Percentiles rank a stretch among this genome's conserved stretches.
phyloP scores from a whole-genome alignment of 495 filamentous ascomycete species.

The Penicillium roqueforti region DNA sequence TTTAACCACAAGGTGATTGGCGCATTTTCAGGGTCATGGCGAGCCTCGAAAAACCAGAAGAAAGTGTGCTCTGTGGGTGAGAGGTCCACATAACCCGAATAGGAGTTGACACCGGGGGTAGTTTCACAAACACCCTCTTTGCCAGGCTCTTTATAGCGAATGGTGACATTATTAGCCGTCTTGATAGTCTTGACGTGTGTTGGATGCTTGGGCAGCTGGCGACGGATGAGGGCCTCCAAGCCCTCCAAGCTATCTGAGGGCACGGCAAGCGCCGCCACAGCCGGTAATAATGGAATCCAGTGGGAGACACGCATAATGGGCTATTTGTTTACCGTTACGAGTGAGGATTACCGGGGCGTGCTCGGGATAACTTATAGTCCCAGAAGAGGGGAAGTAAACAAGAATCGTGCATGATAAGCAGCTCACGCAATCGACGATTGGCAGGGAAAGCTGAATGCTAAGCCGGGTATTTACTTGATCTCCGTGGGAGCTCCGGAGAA shows the following conservation, averaged over 20 bases:
- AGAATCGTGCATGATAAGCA: background rate
- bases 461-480: conserved; percentile 1
- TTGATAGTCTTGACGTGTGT: conserved; percentile 54
- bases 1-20: conserved; percentile 52
- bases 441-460: no score
- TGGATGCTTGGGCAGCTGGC: conserved; percentile 47
- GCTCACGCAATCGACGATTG: no score
- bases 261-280: conserved; percentile 24
- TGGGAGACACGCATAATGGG: conserved; percentile 26
- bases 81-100: conserved; percentile 45
- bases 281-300: conserved; percentile 23
- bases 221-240: conserved; percentile 21
- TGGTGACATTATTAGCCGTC: conserved; percentile 52
- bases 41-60: conserved; percentile 51
- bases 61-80: conserved; percentile 42
- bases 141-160: conserved; percentile 41
- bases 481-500: conserved; percentile 26
- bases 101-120: conserved; percentile 46
- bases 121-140: conserved; percentile 47
- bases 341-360: background rate
- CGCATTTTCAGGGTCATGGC: conserved; percentile 46
- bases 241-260: conserved; percentile 2
- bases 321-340: background rate
- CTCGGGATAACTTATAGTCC: conserved; percentile 3
- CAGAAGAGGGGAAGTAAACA: background rate